These are phyloP conservation scores for Fraxinus americana DNA, from an alignment of 257 asterid species.

Conservation along the genomic window DNA sequence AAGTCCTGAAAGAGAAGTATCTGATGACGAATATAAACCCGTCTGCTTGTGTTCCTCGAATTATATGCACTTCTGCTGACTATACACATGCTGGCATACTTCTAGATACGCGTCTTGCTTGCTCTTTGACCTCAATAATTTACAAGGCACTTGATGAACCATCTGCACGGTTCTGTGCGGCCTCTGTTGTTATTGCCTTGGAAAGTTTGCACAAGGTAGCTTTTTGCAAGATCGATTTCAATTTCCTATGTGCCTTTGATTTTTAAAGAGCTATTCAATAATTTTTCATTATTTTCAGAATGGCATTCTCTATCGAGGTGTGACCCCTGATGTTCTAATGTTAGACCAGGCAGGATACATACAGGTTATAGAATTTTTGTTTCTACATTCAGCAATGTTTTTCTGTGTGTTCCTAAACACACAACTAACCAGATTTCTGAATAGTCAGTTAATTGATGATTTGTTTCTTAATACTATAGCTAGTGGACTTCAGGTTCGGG, in stretches of 20 bases:
- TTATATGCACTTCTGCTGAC: slow-evolving; percentile 82
- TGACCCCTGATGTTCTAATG: slow-evolving; percentile 78
- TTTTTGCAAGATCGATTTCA: slow-evolving; percentile 28
- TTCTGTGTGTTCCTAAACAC: slow-evolving; percentile 1
- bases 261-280: not conserved
- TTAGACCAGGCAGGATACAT: slow-evolving; percentile 76
- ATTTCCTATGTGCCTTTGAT: not conserved
- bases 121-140: slow-evolving; percentile 67
- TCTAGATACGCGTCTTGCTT: slow-evolving; percentile 69
- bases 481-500: slow-evolving; percentile 94
- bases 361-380: slow-evolving; percentile 52
- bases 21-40: slow-evolving; percentile 52
- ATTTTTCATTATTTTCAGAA: slow-evolving; percentile 45
- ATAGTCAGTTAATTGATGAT: slow-evolving; percentile 20
- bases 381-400: slow-evolving; percentile 18
- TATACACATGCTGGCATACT: slow-evolving; percentile 73
- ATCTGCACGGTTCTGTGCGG: slow-evolving; percentile 85
- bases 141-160: slow-evolving; percentile 70
- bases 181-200: slow-evolving; percentile 69
- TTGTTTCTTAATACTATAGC: slow-evolving; percentile 49
- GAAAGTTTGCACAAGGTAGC: slow-evolving; percentile 85
- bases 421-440: slow-evolving; percentile 10
- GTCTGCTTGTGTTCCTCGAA: slow-evolving; percentile 68
- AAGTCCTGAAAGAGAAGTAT: slow-evolving; percentile 75
- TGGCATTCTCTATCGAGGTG: slow-evolving; percentile 80